Base-by-base conservation (phyloP, 345 rosid genomes). In the Eucalyptus paniculata region DNA sequence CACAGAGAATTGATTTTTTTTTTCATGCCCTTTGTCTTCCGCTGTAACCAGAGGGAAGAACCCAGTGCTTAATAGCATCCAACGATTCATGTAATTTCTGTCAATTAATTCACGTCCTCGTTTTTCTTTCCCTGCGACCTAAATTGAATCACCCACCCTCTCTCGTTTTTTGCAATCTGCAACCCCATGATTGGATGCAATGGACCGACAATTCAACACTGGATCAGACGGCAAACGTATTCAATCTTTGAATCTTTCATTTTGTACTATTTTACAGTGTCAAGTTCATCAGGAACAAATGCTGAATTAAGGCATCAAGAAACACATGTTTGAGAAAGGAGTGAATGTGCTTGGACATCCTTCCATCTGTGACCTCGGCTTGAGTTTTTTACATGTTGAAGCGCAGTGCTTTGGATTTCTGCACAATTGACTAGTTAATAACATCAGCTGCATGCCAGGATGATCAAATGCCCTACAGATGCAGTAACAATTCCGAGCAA, bases 401-500 rank as follows among this genome's bases (percentile, higher is more conserved):
- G 62, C 19, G 6, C 30, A 23, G 17, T 53, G 37, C 88, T 32
- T n/a, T 2, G 26, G 88, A 67, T 34, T 88, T 30, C 80, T 83
- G 87, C 62, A 50, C 72, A 51, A 23, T 12, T 19, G 42, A 49
- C 90, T 42, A 67, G 58, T 88, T 50, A 86, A 89, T 91, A 89
- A 37, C 87, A 88, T 90, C 86, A 92, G 88, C 93, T 90, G 30
- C 37, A 42, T 26, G 87, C 47, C 89, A 90, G 81, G 87, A 88
- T 89, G 89, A 96, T 92, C 81, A 96, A 32, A 90, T 94, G 93
- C 89, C 99, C 99, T 50, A 92, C 50, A 72, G 89, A 92, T 83
- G 92, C 96, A 9, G 98, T 96, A 28, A 72, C 89, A 45, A 91
- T 90, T 50, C 99, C 99, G 45, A 97, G 98, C 72, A 96, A 83